Evolutionary conservation across 2,329 filamentous ascomycete genomes (phyloP), one percentile per base, ranked within the genome.

Genomic region (Colletotrichum tropicale): DNA sequence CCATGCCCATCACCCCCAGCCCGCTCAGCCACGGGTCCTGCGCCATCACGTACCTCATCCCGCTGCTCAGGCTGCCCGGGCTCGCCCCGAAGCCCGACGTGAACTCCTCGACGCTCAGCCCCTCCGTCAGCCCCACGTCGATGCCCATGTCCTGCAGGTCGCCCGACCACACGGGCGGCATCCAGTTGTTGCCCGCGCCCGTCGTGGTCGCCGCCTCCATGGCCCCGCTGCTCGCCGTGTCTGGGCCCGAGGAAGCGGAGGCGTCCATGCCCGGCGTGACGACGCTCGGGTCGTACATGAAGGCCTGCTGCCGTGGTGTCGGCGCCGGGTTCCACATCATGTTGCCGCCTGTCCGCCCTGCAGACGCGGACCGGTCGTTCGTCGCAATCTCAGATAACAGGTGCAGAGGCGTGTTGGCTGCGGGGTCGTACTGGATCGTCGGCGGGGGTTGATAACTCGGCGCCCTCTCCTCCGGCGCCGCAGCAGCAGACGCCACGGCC

Each of bases 351-450:
- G 79, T 32, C 18, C 28, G 28, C 30, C 58, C 58, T 15, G 38
- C 43, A 55, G 43, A 52, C 21, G 26, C 68, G 36, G 75, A 78
- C 38, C 77, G 77, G 58, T 87, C 85, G 66, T 87, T 86, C 38
- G 87, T 88, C n/a, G 89, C 89, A 38, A 91, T 87, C 78, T 91
- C 90, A 48, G 90, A 91, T 8, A 91, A 86, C 28, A 91, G 84
- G 68, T 91, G 88, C 6, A 91, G 85, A 2, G 89, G 89, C 1
- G 89, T 91, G 79, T 88, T 90, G 36, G 85, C 85, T 84, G 80
- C 60, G 70, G 80, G 77, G 69, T 83, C 83, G 30, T 81, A 81
- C 26, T 79, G 80, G 34, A 75, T 21, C 43, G 64, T 34, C 16
- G 58, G 80, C 24, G 68, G 78, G 13, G 78, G 80, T 18, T 69